These are phyloP conservation scores for Schizophyllum commune DNA, from an alignment of 1,284 basidiomycete species.

Conservation along the genomic window DNA sequence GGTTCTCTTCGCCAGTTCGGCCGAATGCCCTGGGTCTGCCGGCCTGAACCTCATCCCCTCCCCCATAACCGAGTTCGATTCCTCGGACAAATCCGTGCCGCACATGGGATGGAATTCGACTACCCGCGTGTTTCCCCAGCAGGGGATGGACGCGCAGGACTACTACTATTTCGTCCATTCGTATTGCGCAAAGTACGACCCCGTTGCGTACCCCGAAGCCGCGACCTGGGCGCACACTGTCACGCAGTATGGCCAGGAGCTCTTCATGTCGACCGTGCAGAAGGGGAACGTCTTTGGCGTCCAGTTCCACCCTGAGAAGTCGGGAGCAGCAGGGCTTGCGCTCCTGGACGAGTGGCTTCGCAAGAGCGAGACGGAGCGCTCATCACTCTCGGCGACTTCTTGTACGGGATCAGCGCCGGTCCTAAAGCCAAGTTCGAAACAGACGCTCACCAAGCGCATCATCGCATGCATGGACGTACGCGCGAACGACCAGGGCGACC, in stretches of 20 bases:
- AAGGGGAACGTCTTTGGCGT: slow-evolving; percentile 87
- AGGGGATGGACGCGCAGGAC: slow-evolving; percentile 37
- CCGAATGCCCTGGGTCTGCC: slow-evolving; percentile 54
- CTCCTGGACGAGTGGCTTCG: slow-evolving; percentile 83
- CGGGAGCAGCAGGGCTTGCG: slow-evolving; percentile 82
- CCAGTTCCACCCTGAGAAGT: slow-evolving; percentile 99
- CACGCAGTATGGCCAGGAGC: slow-evolving; percentile 89
- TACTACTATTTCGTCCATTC: slow-evolving; percentile 99
- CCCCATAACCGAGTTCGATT: slow-evolving; percentile 60
- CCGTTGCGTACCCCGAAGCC: slow-evolving; percentile 41
- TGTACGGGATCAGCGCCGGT: slow-evolving; percentile 19
- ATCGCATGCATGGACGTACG: slow-evolving; percentile 98
- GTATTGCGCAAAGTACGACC: slow-evolving; percentile 74
- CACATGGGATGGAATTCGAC: slow-evolving; percentile 98
- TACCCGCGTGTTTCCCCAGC: slow-evolving; percentile 37
- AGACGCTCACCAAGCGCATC: slow-evolving; percentile 87
- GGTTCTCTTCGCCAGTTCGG: slow-evolving; percentile 83
- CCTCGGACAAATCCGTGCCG: slow-evolving; percentile 80
- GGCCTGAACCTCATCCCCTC: slow-evolving; percentile 75
- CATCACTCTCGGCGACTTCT: slow-evolving; percentile 18
- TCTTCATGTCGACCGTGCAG: slow-evolving; percentile 85
- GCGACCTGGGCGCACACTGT: slow-evolving; percentile 79
- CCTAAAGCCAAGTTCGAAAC: slow-evolving; percentile 30
- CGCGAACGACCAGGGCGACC: slow-evolving; percentile 92
- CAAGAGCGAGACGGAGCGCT: slow-evolving; percentile 37